Evolutionary conservation across 495 filamentous ascomycete genomes (phyloP).

Genomic region (Neurospora sp.): DNA sequence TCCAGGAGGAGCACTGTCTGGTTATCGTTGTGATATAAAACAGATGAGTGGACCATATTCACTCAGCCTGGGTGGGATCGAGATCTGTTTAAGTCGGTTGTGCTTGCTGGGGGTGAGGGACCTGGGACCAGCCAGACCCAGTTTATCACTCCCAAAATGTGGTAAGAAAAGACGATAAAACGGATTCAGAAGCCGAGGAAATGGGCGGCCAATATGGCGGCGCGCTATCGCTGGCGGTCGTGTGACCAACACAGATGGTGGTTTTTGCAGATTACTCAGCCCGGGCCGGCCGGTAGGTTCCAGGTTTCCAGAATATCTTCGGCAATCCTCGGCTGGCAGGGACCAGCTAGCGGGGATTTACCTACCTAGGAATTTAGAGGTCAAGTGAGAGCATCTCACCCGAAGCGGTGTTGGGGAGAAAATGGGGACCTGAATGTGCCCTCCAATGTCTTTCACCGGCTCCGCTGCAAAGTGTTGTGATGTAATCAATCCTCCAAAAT

Average conservation of each 20-base stretch:
- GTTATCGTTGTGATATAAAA: conserved; percentile 31
- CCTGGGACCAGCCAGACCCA: not conserved
- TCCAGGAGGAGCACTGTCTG: conserved; percentile 31
- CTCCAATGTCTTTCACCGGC: not conserved
- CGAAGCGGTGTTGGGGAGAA: not conserved
- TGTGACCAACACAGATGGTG: not conserved
- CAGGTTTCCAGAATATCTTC: conserved; percentile 8
- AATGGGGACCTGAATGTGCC: not conserved
- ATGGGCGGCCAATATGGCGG: not conserved
- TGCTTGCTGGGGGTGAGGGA: not conserved
- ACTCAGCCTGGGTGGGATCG: not conserved
- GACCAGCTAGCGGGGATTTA: not conserved
- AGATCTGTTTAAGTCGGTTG: not conserved
- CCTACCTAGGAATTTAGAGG: not conserved
- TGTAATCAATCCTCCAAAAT: not conserved
- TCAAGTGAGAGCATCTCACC: not conserved
- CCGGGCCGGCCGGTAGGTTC: not conserved
- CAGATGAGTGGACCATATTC: conserved; percentile 16
- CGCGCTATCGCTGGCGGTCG: not conserved
- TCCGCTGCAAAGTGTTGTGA: not conserved
- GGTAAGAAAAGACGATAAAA: not conserved
- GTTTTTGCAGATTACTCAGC: not conserved
- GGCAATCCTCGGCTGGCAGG: conserved; percentile 29
- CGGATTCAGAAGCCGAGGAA: not conserved
- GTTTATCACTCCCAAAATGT: not conserved